phyloP scores from a whole-genome alignment of 768 basidiomycete genomes.

The Phlegmacium glaucopus region DNA sequence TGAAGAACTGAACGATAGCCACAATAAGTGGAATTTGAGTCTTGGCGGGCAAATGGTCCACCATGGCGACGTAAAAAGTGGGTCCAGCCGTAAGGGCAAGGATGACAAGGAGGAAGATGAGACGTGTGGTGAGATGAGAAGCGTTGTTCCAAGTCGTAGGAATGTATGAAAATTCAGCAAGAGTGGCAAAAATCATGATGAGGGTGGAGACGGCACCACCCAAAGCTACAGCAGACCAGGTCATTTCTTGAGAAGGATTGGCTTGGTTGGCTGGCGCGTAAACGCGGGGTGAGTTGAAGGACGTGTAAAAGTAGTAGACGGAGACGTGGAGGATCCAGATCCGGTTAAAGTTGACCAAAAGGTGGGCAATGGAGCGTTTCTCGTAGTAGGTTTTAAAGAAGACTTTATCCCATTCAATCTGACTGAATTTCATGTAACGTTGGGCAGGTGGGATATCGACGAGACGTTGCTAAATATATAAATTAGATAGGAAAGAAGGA shows the following conservation, averaged over 20 bases:
- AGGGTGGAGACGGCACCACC: slow-evolving; percentile 91
- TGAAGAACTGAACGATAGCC: slow-evolving; percentile 90
- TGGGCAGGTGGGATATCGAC: slow-evolving; percentile 90
- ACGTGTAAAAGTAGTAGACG: slow-evolving; percentile 94
- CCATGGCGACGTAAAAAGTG: slow-evolving; percentile 87
- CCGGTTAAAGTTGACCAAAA: slow-evolving; percentile 98
- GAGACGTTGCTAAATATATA: slow-evolving; percentile 66
- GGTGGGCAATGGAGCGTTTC: slow-evolving; percentile 88
- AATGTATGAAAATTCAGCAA: slow-evolving; percentile 95
- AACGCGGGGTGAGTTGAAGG: slow-evolving; percentile 93
- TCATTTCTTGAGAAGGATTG: slow-evolving; percentile 81
- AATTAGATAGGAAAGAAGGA: slow-evolving; percentile 3
- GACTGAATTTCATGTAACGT: slow-evolving; percentile 88
- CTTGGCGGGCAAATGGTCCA: slow-evolving; percentile 60
- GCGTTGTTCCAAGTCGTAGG: slow-evolving; percentile 99
- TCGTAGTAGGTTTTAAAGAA: slow-evolving; percentile 99
- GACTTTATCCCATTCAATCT: slow-evolving; percentile 89
- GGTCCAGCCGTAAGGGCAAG: slow-evolving; percentile 92
- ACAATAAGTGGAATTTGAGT: slow-evolving; percentile 83
- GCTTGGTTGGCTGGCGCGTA: slow-evolving; percentile 72
- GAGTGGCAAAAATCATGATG: slow-evolving; percentile 92
- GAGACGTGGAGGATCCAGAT: slow-evolving; percentile 97
- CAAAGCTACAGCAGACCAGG: slow-evolving; percentile 93
- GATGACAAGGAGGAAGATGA: slow-evolving; percentile 88
- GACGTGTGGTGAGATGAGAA: slow-evolving; percentile 90